Evolutionary conservation across 2,329 filamentous ascomycete genomes (phyloP).

Genomic region (Chaetoscypha palmicola): DNA sequence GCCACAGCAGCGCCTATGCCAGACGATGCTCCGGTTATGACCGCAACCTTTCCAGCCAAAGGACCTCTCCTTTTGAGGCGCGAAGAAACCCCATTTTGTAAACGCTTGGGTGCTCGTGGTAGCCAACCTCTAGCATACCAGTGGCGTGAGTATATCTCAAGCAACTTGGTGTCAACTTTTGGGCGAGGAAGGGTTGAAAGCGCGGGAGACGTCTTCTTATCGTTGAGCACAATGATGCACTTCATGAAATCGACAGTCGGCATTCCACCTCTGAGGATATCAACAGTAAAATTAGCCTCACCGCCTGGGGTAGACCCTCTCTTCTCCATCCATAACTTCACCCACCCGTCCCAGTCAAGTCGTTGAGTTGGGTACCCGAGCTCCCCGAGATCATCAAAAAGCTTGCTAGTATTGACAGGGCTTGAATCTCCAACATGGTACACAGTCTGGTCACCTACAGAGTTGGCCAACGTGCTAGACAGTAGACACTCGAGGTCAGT

Average conservation of each 20-base stretch:
- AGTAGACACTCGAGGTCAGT: too few relatives aligned
- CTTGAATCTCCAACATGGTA: constrained; percentile 71
- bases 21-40: constrained; percentile 73
- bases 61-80: constrained; percentile 45
- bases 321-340: constrained; percentile 64
- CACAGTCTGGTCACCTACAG: constrained; percentile 30
- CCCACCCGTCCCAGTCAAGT: constrained; percentile 67
- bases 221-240: constrained; percentile 67
- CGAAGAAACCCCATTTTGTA: constrained; percentile 37
- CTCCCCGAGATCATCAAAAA: constrained; percentile 57
- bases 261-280: constrained; percentile 76
- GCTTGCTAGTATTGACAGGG: constrained; percentile 56
- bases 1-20: constrained; percentile 74
- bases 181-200: constrained; percentile 53
- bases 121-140: constrained; percentile 79
- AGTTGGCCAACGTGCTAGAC: not conserved
- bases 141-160: constrained; percentile 72
- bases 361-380: constrained; percentile 65
- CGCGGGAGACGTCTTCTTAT: constrained; percentile 57
- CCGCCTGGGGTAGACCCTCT: constrained; percentile 56
- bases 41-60: constrained; percentile 61
- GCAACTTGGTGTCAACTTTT: constrained; percentile 61
- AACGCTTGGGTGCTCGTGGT: constrained; percentile 49
- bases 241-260: constrained; percentile 64
- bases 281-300: constrained; percentile 67